Conservation (phyloP, 2,329 filamentous ascomycete species). For the Aspergillus sp. region DNA sequence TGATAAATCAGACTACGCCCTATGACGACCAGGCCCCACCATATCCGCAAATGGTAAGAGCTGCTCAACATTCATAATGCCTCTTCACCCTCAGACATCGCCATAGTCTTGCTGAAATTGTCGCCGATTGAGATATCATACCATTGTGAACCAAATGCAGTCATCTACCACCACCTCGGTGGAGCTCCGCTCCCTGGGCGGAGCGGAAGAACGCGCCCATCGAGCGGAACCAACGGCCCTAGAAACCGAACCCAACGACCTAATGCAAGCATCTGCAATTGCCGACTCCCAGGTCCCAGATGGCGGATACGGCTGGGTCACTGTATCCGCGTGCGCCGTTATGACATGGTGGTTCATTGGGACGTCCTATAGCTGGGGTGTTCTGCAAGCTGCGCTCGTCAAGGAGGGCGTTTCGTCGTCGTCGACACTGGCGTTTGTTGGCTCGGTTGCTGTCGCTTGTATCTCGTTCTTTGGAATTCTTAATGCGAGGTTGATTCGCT, state of each 20-base stretch:
- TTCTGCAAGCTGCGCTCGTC: slow-evolving; percentile 59
- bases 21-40: not conserved
- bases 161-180: not conserved
- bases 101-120: not conserved
- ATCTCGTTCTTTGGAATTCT: slow-evolving; percentile 54
- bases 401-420: slow-evolving; percentile 48
- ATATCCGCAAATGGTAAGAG: not conserved
- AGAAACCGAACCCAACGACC: slow-evolving; percentile 23
- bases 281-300: slow-evolving; percentile 45
- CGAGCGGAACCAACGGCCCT: not conserved
- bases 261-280: slow-evolving; percentile 46
- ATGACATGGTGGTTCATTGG: slow-evolving; percentile 60
- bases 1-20: not conserved
- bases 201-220: not conserved
- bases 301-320: slow-evolving; percentile 34
- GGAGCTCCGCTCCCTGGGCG: not conserved
- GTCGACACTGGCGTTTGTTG: slow-evolving; percentile 60
- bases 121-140: not conserved
- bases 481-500: slow-evolving; percentile 53
- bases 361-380: slow-evolving; percentile 60
- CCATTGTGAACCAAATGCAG: not conserved
- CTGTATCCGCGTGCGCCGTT: slow-evolving; percentile 53
- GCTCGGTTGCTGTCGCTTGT: slow-evolving; percentile 52
- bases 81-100: too few relatives aligned
- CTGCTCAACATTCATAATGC: not conserved